phyloP scores from a whole-genome alignment of 768 basidiomycete genomes.

The Auricularia sp. region DNA sequence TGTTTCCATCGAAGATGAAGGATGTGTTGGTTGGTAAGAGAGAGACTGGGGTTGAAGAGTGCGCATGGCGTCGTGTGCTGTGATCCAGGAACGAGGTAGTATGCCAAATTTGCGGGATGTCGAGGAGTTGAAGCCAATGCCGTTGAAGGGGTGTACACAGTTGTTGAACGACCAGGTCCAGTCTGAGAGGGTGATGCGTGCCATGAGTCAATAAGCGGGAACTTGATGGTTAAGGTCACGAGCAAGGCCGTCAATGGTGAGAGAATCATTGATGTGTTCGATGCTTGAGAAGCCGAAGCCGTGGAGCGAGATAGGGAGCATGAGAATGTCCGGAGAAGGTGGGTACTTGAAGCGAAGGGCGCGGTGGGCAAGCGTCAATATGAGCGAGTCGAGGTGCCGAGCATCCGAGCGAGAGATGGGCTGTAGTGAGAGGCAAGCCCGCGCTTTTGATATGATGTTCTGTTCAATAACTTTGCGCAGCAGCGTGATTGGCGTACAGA shows the following conservation, averaged over 20 bases:
- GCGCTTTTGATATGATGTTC: background rate
- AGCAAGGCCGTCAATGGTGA: background rate
- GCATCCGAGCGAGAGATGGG: background rate
- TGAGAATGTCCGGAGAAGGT: background rate
- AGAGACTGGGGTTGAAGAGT: background rate
- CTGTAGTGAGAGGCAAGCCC: background rate
- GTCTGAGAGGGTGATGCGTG: background rate
- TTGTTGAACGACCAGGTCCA: background rate
- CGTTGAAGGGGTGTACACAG: background rate
- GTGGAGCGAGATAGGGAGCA: background rate
- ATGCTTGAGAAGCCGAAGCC: background rate
- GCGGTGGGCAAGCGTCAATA: background rate
- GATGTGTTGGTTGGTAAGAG: background rate
- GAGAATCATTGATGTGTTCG: background rate
- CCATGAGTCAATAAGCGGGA: background rate
- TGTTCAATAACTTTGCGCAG: background rate
- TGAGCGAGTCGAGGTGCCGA: background rate
- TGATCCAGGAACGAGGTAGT: background rate
- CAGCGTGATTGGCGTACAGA: background rate
- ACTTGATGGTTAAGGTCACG: background rate
- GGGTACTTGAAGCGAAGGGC: background rate
- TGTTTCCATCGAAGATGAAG: background rate
- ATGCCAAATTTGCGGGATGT: background rate
- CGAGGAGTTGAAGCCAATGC: background rate
- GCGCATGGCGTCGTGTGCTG: background rate